Conservation (phyloP, 805 yeast species). For the Yarrowia bubula region DNA sequence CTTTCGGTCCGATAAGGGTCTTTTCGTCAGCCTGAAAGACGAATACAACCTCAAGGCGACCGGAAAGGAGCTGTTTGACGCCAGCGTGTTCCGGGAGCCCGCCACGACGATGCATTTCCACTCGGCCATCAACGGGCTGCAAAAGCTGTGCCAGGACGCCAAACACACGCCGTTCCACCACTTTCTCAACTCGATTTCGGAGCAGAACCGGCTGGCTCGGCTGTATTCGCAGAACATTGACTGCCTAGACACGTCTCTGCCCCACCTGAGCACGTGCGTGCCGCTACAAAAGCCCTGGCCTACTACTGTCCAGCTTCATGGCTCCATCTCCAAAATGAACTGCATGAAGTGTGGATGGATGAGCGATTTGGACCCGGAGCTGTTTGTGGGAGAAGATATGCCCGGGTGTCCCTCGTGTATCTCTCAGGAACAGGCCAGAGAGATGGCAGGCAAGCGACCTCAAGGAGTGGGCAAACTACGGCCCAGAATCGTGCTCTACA, state of each 20-base stretch:
- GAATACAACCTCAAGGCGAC: constrained; percentile 42
- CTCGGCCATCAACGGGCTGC: constrained; percentile 65
- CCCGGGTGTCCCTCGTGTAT: constrained; percentile 67
- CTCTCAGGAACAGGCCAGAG: constrained; percentile 56
- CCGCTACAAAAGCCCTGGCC: constrained; percentile 53
- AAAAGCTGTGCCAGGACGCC: constrained; percentile 53
- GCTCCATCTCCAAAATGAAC: constrained; percentile 67
- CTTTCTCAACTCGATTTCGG: constrained; percentile 57
- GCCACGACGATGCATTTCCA: constrained; percentile 65
- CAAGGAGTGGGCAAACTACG: constrained; percentile 62
- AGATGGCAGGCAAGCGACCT: constrained; percentile 60
- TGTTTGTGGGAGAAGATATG: constrained; percentile 45
- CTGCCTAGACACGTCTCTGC: constrained; percentile 64
- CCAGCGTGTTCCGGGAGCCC: constrained; percentile 66
- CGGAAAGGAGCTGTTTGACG: constrained; percentile 77
- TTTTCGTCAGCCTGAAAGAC: constrained; percentile 55
- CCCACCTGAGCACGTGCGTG: constrained; percentile 48
- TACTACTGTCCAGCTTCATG: constrained; percentile 77
- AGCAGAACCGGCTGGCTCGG: constrained; percentile 62
- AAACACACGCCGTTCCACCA: constrained; percentile 74
- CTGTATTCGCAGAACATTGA: constrained; percentile 89
- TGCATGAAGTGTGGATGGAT: constrained; percentile 74
- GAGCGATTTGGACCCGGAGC: constrained; percentile 51
- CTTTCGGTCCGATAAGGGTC: constrained; percentile 69
- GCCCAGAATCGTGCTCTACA: constrained; percentile 67